phyloP scores from a whole-genome alignment of 31 red algal species.

The Asparagopsis taxiformis region DNA sequence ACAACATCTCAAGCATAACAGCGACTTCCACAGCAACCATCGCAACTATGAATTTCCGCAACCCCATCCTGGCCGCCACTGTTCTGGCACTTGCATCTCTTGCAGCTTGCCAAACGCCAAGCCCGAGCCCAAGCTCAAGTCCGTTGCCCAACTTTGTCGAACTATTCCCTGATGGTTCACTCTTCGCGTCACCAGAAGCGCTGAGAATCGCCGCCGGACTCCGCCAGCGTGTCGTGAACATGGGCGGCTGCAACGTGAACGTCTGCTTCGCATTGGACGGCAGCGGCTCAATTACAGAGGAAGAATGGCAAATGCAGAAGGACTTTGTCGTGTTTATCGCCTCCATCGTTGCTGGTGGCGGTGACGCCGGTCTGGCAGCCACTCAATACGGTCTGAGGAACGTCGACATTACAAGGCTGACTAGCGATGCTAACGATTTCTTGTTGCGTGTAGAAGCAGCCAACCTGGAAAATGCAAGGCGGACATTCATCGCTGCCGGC shows the following conservation, averaged over 20 bases:
- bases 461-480: neutral
- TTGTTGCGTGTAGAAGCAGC: neutral
- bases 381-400: slow-evolving; percentile 26
- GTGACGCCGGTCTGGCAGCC: slow-evolving; percentile 6
- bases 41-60: too few relatives aligned
- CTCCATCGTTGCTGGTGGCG: slow-evolving; percentile 10
- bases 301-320: slow-evolving; percentile 15
- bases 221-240: neutral
- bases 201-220: too few relatives aligned
- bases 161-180: too few relatives aligned
- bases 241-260: slow-evolving; percentile 22
- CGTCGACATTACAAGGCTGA: slow-evolving; percentile 5
- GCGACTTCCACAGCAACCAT: too few relatives aligned
- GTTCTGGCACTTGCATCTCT: too few relatives aligned
- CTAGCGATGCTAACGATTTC: slow-evolving; percentile 1
- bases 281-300: slow-evolving; percentile 11
- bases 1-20: too few relatives aligned
- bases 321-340: slow-evolving; percentile 21
- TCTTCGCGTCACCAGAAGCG: too few relatives aligned
- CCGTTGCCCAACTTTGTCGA: too few relatives aligned
- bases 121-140: too few relatives aligned
- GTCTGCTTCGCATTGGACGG: slow-evolving; percentile 43
- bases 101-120: too few relatives aligned
- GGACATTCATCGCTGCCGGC: slow-evolving; percentile 26
- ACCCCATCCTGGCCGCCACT: too few relatives aligned